Conservation (phyloP, 768 basidiomycete genomes). For the Gymnopilus junonius region DNA sequence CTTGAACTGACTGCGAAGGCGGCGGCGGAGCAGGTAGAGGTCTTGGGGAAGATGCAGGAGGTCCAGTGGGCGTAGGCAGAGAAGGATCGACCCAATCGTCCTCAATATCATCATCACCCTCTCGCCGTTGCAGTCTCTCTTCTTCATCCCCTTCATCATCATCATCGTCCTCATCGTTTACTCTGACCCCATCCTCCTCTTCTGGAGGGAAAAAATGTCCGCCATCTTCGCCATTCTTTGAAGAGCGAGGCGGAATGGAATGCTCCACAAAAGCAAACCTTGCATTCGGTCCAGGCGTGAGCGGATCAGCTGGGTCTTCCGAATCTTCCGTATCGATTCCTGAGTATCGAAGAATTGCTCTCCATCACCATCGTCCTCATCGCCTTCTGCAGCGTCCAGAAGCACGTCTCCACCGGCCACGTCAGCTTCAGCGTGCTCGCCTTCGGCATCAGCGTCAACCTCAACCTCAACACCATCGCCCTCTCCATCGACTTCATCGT, state of each 20-base stretch:
- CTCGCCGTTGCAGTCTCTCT: slow-evolving; percentile 28
- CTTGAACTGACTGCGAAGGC: neutral
- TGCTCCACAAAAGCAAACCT: slow-evolving; percentile 40
- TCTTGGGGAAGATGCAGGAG: slow-evolving; percentile 25
- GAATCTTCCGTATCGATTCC: slow-evolving; percentile 62
- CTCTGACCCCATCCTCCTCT: slow-evolving; percentile 40
- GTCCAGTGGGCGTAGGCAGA: slow-evolving; percentile 34
- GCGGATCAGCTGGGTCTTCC: slow-evolving; percentile 71
- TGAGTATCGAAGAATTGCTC: slow-evolving; percentile 61
- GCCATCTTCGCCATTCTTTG: slow-evolving; percentile 20
- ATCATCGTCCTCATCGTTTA: slow-evolving; percentile 31
- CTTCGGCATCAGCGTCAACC: slow-evolving; percentile 26
- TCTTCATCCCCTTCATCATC: slow-evolving; percentile 32
- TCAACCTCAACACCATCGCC: slow-evolving; percentile 22
- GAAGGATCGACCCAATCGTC: slow-evolving; percentile 76
- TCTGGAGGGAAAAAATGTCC: slow-evolving; percentile 25
- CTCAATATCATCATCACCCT: slow-evolving; percentile 56
- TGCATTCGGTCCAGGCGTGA: slow-evolving; percentile 65
- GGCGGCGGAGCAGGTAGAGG: slow-evolving; percentile 41
- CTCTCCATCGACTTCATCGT: slow-evolving; percentile 41
- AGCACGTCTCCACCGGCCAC: neutral
- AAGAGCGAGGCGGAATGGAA: slow-evolving; percentile 12
- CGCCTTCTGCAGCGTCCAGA: slow-evolving; percentile 16
- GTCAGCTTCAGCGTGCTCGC: neutral
- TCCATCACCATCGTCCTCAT: slow-evolving; percentile 39